A percentile compares a stretch with the other conserved stretches of the same genome.
phyloP scores from a whole-genome alignment of 2,329 filamentous ascomycete genomes.

The Pestalotiopsis sp. region DNA sequence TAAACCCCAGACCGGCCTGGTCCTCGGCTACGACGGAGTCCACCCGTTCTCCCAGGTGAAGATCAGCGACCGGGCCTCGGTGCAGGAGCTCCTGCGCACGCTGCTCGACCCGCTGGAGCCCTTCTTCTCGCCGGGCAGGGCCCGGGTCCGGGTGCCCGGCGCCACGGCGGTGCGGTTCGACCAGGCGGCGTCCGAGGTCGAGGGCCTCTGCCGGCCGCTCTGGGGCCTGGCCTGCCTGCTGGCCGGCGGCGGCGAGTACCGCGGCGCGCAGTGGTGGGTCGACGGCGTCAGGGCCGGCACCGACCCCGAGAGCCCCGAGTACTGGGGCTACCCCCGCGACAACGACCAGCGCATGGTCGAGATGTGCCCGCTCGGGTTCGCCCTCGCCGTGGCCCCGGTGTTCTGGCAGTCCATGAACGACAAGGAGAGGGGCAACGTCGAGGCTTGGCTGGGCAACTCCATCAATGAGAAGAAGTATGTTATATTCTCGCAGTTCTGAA shows the following conservation, averaged over 20 bases:
- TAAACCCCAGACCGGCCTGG: conserved; percentile 33
- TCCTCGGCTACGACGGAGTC: conserved; percentile 53
- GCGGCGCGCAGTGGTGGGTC: conserved; percentile 66
- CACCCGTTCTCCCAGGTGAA: conserved; percentile 59
- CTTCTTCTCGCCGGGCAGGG: conserved; percentile 70
- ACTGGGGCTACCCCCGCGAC: conserved; percentile 76
- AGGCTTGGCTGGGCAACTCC: conserved; percentile 71
- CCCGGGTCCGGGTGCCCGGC: conserved; percentile 68
- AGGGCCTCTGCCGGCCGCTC: conserved; percentile 74
- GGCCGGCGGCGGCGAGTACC: conserved; percentile 68
- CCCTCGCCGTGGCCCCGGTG: conserved; percentile 68
- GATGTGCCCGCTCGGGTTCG: conserved; percentile 77
- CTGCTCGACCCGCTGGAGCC: conserved; percentile 72
- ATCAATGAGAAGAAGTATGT: conserved; percentile 75
- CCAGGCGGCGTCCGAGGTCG: conserved; percentile 75
- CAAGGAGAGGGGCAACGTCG: conserved; percentile 66
- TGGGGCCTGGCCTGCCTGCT: conserved; percentile 75
- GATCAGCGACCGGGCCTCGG: conserved; percentile 53
- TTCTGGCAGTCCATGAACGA: conserved; percentile 69
- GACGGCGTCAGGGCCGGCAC: conserved; percentile 72
- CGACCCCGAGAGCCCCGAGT: conserved; percentile 70
- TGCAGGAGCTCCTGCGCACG: conserved; percentile 63
- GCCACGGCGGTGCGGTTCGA: conserved; percentile 77
- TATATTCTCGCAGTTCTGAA: neutral
- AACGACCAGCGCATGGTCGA: conserved; percentile 85